A percentile compares a stretch with the other conserved stretches of the same genome.
phyloP scores from a whole-genome alignment of 306 rosid genomes.

The Cajanus cajan region DNA sequence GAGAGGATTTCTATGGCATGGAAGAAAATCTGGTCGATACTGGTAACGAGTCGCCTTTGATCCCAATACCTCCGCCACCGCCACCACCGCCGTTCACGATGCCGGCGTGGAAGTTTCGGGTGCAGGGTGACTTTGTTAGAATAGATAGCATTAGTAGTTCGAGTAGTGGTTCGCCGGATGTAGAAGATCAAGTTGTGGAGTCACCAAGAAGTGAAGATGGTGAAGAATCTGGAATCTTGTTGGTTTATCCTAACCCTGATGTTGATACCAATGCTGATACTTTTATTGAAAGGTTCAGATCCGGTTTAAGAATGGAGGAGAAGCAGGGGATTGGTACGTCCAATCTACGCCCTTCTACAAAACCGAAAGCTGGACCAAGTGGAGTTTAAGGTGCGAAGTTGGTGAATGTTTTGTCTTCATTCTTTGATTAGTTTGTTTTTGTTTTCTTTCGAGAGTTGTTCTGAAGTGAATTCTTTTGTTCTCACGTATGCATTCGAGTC shows the following conservation, averaged over 20 bases:
- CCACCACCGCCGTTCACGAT: conserved; percentile 69
- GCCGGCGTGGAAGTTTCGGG: conserved; percentile 49
- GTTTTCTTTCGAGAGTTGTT: background rate
- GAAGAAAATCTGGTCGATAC: conserved; percentile 26
- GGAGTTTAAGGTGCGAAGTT: background rate
- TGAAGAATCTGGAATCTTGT: conserved; percentile 34
- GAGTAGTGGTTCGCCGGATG: conserved; percentile 58
- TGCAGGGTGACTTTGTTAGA: conserved; percentile 74
- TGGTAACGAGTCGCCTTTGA: conserved; percentile 61
- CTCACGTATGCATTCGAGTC: conserved; percentile 7
- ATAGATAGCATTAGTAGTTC: conserved; percentile 62
- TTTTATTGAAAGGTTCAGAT: conserved; percentile 73
- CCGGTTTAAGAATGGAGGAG: conserved; percentile 70
- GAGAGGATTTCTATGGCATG: conserved; percentile 22
- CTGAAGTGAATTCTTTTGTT: conserved; percentile 13
- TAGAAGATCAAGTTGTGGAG: conserved; percentile 49
- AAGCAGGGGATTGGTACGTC: conserved; percentile 44
- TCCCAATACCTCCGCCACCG: conserved; percentile 61
- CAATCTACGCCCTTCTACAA: conserved; percentile 44
- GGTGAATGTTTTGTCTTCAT: background rate
- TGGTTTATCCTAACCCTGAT: conserved; percentile 72
- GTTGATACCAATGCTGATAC: conserved; percentile 77
- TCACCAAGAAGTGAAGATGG: conserved; percentile 31
- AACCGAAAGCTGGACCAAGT: conserved; percentile 10
- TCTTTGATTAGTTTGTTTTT: conserved; percentile 3